phyloP scores from a whole-genome alignment of 345 rosid genomes.

The Physaria fendleri region DNA sequence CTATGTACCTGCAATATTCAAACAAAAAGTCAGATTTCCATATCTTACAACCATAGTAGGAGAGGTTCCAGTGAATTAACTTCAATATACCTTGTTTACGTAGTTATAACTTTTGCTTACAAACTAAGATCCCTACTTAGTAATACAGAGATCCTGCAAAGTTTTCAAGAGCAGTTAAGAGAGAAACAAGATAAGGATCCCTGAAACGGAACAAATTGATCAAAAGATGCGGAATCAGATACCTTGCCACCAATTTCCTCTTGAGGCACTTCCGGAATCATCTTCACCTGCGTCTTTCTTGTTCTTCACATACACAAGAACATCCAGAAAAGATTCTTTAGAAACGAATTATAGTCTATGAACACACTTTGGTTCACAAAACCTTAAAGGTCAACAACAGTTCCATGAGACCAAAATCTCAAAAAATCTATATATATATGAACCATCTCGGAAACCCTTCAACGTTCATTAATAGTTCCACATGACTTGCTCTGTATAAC shows the following conservation, averaged over 20 bases:
- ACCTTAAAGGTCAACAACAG: not conserved
- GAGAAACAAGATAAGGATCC: conserved; percentile 2
- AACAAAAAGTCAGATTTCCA: not conserved
- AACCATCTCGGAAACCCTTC: not conserved
- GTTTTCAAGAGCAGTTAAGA: not conserved
- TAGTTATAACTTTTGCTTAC: not conserved
- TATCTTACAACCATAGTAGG: not conserved
- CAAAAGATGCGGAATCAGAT: conserved; percentile 2
- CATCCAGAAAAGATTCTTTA: not conserved
- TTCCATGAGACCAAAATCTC: not conserved
- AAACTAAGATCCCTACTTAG: conserved; percentile 20
- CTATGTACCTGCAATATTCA: conserved; percentile 17
- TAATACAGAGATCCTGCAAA: conserved; percentile 29
- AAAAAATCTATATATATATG: not conserved
- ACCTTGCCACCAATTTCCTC: conserved; percentile 99
- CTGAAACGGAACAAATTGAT: not conserved
- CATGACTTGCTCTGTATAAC: not conserved
- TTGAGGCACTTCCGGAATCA: conserved; percentile 68
- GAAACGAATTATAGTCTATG: not conserved
- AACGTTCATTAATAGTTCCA: not conserved
- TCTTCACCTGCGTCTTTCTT: conserved; percentile 68
- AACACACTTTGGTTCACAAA: not conserved
- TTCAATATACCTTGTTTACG: conserved; percentile 3
- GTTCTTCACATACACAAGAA: conserved; percentile 24
- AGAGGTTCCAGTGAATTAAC: not conserved